Evolutionary conservation across 768 basidiomycete genomes (phyloP).

Genomic region (Leucosporidium yakuticum): DNA sequence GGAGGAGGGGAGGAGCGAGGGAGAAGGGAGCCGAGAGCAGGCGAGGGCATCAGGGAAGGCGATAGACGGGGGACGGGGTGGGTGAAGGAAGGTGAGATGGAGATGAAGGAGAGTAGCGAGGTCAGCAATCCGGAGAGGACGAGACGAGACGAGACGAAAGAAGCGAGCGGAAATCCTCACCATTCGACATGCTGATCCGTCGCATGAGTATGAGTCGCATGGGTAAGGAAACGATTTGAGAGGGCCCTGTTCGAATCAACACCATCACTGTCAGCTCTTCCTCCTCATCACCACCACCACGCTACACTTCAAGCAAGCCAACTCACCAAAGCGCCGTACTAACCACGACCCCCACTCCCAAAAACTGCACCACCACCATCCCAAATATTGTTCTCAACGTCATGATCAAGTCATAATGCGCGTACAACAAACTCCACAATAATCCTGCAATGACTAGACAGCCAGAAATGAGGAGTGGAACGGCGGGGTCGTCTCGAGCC

Average conservation of each 20-base stretch:
- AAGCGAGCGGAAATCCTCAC: not conserved
- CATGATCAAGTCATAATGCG: conserved; percentile 54
- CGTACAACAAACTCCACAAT: conserved; percentile 81
- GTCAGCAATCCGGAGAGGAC: too few species aligned
- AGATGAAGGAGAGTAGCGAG: too few species aligned
- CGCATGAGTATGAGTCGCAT: conserved; percentile 32
- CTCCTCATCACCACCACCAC: too few species aligned
- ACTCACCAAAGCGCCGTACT: conserved; percentile 71
- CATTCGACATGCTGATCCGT: conserved; percentile 33
- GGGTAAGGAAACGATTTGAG: conserved; percentile 36
- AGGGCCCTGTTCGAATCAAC: conserved; percentile 17
- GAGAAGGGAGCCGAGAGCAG: too few species aligned
- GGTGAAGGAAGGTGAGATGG: too few species aligned
- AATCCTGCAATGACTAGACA: conserved; percentile 74
- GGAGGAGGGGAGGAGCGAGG: too few species aligned
- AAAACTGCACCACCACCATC: conserved; percentile 85
- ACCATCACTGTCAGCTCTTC: too few species aligned
- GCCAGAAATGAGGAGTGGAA: conserved; percentile 69
- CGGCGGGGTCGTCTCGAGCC: conserved; percentile 96
- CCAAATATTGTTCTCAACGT: conserved; percentile 59
- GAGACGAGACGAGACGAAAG: too few species aligned
- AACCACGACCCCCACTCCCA: conserved; percentile 65
- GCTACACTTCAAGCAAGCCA: not conserved
- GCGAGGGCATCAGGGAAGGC: too few species aligned
- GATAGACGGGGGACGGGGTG: too few species aligned